Evolutionary conservation across 768 basidiomycete genomes (phyloP).

Genomic region (Pleurotus sapidus): DNA sequence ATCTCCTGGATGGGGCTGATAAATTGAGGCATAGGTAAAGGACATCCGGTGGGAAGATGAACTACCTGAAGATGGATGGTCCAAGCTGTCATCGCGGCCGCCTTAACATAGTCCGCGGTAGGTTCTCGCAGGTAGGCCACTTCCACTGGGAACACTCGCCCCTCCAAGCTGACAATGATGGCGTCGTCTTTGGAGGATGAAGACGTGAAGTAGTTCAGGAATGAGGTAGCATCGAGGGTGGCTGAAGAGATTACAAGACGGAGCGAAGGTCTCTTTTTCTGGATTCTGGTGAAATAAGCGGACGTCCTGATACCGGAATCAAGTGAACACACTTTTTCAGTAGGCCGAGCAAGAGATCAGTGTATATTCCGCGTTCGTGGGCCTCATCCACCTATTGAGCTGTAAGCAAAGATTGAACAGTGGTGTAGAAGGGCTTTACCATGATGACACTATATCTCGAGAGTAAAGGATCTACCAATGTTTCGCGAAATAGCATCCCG

Average conservation of each 20-base stretch:
- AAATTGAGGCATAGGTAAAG: constrained; percentile 1
- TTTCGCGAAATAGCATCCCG: constrained; percentile 96
- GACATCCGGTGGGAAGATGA: not conserved
- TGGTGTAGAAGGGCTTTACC: constrained; percentile 38
- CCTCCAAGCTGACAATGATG: constrained; percentile 86
- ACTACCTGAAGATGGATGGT: constrained; percentile 77
- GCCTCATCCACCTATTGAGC: constrained; percentile 86
- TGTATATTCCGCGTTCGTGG: constrained; percentile 95
- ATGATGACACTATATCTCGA: constrained; percentile 95
- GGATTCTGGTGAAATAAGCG: constrained; percentile 55
- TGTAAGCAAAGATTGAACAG: not conserved
- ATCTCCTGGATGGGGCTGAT: constrained; percentile 80
- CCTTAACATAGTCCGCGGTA: constrained; percentile 73
- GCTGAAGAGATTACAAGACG: constrained; percentile 94
- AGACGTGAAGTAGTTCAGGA: constrained; percentile 85
- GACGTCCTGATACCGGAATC: too few species aligned
- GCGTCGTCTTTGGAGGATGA: constrained; percentile 65
- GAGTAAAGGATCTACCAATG: constrained; percentile 86
- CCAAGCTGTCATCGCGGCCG: constrained; percentile 81
- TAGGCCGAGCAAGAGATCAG: constrained; percentile 87
- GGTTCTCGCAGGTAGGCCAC: constrained; percentile 84
- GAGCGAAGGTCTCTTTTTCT: constrained; percentile 85
- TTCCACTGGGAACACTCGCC: constrained; percentile 93
- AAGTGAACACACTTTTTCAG: constrained; percentile 75
- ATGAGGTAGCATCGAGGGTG: constrained; percentile 89